phyloP scores from a whole-genome alignment of 306 rosid species.

The Medicago arabica region DNA sequence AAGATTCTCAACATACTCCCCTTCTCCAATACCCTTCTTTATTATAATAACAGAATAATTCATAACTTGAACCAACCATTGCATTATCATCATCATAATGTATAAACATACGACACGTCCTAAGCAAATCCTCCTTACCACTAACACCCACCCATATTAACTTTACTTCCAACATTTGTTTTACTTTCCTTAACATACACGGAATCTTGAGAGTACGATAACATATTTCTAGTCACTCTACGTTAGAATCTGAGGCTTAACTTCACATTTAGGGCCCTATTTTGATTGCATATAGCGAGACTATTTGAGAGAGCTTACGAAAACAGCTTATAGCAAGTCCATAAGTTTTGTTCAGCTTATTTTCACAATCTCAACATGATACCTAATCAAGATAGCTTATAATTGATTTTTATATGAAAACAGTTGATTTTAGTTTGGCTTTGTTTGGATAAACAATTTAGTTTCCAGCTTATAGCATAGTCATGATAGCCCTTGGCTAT shows the following conservation, averaged over 20 bases:
- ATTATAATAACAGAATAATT: background rate
- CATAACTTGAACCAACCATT: background rate
- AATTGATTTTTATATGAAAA: too few relatives aligned
- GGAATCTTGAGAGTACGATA: background rate
- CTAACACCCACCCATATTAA: constrained; percentile 6
- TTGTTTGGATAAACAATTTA: too few relatives aligned
- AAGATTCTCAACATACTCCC: background rate
- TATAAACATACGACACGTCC: too few relatives aligned
- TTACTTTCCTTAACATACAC: background rate
- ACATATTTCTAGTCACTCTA: constrained; percentile 18
- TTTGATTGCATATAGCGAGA: background rate
- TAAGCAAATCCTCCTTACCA: background rate
- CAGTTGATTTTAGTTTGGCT: too few relatives aligned
- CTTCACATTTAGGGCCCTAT: background rate
- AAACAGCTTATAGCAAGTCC: background rate
- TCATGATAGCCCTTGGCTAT: too few relatives aligned
- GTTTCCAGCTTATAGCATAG: too few relatives aligned
- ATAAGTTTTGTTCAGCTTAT: too few relatives aligned
- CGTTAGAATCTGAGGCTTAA: constrained; percentile 2
- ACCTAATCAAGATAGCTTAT: too few relatives aligned
- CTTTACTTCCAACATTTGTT: background rate
- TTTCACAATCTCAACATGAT: too few relatives aligned
- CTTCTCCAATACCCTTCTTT: background rate
- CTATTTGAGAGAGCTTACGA: background rate
- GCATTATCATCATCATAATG: constrained; percentile 20